phyloP scores from a whole-genome alignment of 2,329 filamentous ascomycete species.

The Parascedosporium putredinis region DNA sequence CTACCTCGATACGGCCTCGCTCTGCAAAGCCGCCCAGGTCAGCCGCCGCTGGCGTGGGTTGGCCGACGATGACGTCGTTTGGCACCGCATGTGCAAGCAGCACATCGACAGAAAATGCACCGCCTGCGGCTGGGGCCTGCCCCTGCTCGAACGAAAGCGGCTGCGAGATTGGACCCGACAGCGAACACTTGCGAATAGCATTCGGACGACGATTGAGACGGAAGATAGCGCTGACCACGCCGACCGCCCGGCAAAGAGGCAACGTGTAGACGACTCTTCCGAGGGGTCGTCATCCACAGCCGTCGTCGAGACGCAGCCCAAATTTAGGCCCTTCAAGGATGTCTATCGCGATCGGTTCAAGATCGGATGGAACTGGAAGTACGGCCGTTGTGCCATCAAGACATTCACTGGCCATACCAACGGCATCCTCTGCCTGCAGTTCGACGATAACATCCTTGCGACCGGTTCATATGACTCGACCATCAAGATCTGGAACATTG shows the following conservation, averaged over 20 bases:
- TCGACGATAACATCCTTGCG: constrained; percentile 83
- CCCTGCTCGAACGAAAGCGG: constrained; percentile 78
- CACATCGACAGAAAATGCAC: constrained; percentile 90
- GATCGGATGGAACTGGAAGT: constrained; percentile 96
- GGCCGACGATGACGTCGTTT: constrained; percentile 95
- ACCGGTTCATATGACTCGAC: constrained; percentile 93
- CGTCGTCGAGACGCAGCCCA: constrained; percentile 30
- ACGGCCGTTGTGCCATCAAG: constrained; percentile 76
- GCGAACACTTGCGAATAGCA: constrained; percentile 48
- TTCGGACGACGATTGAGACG: constrained; percentile 9
- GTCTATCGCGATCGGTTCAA: constrained; percentile 94
- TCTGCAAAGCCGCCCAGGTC: constrained; percentile 94
- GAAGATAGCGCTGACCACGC: constrained; percentile 19
- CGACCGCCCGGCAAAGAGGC: constrained; percentile 23
- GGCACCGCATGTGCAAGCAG: constrained; percentile 95
- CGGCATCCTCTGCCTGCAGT: constrained; percentile 44
- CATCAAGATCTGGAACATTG: constrained; percentile 92
- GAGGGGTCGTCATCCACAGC: constrained; percentile 17
- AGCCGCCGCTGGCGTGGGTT: constrained; percentile 78
- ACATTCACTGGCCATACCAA: constrained; percentile 80
- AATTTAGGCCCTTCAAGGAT: constrained; percentile 76
- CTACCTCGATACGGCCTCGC: constrained; percentile 83
- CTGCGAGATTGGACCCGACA: constrained; percentile 79
- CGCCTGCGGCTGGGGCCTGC: constrained; percentile 92
- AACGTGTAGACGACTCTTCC: constrained; percentile 16